These are phyloP conservation scores for Lentinus polychrous DNA, from an alignment of 1,284 basidiomycete species.

Conservation along the genomic window DNA sequence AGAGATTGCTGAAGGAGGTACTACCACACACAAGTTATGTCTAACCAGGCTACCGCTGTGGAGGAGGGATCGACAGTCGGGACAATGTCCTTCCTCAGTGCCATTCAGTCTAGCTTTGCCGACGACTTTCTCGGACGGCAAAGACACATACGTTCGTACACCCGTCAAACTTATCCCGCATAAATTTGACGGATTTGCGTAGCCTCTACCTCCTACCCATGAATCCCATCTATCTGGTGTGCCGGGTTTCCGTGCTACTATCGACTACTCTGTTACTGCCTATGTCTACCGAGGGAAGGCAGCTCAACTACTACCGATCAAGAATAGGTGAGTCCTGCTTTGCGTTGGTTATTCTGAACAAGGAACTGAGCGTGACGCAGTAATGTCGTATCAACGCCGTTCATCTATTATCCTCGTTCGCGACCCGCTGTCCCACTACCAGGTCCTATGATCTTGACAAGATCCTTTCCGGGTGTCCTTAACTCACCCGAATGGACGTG, in stretches of 20 bases:
- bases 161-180: neutral
- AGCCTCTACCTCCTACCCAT: constrained; percentile 57
- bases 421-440: constrained; percentile 53
- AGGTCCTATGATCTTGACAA: constrained; percentile 28
- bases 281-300: constrained; percentile 19
- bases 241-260: constrained; percentile 49
- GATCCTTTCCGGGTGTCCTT: constrained; percentile 30
- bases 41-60: constrained; percentile 48
- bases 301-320: constrained; percentile 18
- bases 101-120: constrained; percentile 53
- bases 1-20: constrained; percentile 62
- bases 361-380: neutral
- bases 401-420: constrained; percentile 61
- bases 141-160: constrained; percentile 47
- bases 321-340: constrained; percentile 15
- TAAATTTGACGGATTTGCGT: constrained; percentile 1
- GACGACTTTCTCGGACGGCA: constrained; percentile 46
- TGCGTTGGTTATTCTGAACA: neutral
- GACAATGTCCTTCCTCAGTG: constrained; percentile 44
- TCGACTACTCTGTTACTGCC: constrained; percentile 22
- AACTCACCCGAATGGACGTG: constrained; percentile 44
- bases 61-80: constrained; percentile 38
- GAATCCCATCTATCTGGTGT: constrained; percentile 58
- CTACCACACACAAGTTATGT: constrained; percentile 42
- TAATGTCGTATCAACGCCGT: constrained; percentile 48